phyloP scores from a whole-genome alignment of 768 basidiomycete genomes.

The Podaxis mareebaensis region DNA sequence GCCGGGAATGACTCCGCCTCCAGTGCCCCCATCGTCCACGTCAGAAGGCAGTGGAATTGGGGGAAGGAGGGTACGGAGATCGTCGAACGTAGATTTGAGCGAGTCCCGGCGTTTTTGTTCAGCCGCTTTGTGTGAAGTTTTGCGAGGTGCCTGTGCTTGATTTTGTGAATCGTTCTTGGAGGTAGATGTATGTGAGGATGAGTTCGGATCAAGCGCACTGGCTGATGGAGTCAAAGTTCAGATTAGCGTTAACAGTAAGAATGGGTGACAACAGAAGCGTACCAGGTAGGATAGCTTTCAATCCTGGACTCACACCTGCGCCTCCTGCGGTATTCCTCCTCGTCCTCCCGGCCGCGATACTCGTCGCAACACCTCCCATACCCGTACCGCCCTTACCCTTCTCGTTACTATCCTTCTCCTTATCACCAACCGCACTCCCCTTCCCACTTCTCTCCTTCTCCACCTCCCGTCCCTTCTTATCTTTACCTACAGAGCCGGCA shows the following conservation, averaged over 20 bases:
- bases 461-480: not conserved
- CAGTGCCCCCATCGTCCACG: conserved; percentile 31
- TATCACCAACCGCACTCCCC: not conserved
- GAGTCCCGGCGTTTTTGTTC: conserved; percentile 98
- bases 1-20: conserved; percentile 5
- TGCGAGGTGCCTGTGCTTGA: conserved; percentile 36
- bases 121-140: conserved; percentile 91
- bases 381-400: conserved; percentile 10
- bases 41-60: conserved; percentile 84
- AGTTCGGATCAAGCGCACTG: conserved; percentile 8
- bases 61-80: conserved; percentile 79
- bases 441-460: not conserved
- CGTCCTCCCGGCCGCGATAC: conserved; percentile 20
- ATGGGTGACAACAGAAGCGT: conserved; percentile 20
- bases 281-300: conserved; percentile 79
- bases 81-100: conserved; percentile 91
- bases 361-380: conserved; percentile 15
- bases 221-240: conserved; percentile 15
- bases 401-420: conserved; percentile 9
- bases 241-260: not conserved
- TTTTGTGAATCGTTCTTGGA: conserved; percentile 8
- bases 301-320: conserved; percentile 46
- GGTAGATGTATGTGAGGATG: not conserved
- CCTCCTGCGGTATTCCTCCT: conserved; percentile 23
- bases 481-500: not conserved